These are phyloP conservation scores for Calophaca sinica DNA, from an alignment of 306 rosid genomes.

Conservation along the genomic window DNA sequence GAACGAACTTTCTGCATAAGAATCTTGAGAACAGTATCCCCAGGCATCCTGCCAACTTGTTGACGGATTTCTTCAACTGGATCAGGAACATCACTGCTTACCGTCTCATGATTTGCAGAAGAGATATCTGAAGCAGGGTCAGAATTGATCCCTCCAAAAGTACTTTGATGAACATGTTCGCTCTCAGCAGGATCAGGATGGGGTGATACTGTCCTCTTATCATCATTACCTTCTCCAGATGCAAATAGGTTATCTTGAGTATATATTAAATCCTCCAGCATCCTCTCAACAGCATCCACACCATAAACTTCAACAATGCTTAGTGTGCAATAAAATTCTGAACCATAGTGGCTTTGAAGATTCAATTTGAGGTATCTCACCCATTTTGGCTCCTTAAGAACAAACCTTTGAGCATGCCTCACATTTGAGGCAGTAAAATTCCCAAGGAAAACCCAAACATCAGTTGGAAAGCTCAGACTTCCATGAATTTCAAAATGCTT, in stretches of 20 bases:
- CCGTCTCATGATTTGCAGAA: constrained; percentile 55
- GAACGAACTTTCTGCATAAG: constrained; percentile 96
- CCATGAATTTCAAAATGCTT: constrained; percentile 84
- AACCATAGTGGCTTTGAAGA: constrained; percentile 82
- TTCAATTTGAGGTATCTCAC: constrained; percentile 92
- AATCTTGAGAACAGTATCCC: constrained; percentile 94
- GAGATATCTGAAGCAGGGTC: constrained; percentile 52
- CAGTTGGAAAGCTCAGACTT: constrained; percentile 87
- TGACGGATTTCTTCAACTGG: constrained; percentile 76
- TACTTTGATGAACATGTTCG: constrained; percentile 49
- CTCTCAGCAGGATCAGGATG: constrained; percentile 56
- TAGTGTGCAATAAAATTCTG: constrained; percentile 95
- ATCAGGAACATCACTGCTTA: constrained; percentile 63
- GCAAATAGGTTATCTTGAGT: constrained; percentile 56
- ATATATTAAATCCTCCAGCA: constrained; percentile 90
- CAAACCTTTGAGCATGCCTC: constrained; percentile 77
- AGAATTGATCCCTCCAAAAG: constrained; percentile 49
- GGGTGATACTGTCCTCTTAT: constrained; percentile 54
- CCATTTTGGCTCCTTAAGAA: constrained; percentile 90
- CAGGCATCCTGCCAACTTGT: constrained; percentile 94
- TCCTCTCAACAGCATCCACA: constrained; percentile 95
- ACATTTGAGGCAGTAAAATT: constrained; percentile 84
- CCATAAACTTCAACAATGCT: constrained; percentile 83
- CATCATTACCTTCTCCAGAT: constrained; percentile 61
- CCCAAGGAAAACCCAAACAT: constrained; percentile 83